Evolutionary conservation across 352 stramenopile species (phyloP).

Genomic region (Pythium graminicola): DNA sequence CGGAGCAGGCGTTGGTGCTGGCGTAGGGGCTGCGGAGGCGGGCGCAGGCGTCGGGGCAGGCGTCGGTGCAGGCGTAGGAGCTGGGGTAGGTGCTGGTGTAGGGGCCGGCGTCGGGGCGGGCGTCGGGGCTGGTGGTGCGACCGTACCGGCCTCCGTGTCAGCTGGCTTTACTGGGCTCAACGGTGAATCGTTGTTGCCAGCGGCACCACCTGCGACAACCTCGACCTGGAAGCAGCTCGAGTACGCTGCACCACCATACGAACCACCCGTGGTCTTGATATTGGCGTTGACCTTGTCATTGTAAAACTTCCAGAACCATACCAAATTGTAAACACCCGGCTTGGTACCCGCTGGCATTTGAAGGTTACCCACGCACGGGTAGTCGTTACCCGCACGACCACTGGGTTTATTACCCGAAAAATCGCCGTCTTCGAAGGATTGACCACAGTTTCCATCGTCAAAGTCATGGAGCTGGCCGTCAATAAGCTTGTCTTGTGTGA

Average conservation of each 20-base stretch:
- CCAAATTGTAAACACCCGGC: constrained; percentile 49
- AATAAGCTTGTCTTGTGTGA: constrained; percentile 49
- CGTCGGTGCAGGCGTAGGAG: constrained; percentile 13
- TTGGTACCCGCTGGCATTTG: constrained; percentile 36
- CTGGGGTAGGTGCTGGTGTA: constrained; percentile 3
- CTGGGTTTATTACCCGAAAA: constrained; percentile 32
- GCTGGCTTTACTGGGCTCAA: constrained; percentile 16
- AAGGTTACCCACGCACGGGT: constrained; percentile 45
- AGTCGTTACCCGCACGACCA: constrained; percentile 41
- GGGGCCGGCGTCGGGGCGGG: constrained; percentile 2
- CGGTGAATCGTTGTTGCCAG: constrained; percentile 6
- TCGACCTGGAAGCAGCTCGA: constrained; percentile 58
- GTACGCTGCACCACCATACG: constrained; percentile 50
- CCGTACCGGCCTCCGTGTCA: constrained; percentile 12
- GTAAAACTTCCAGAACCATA: constrained; percentile 76
- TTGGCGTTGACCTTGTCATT: constrained; percentile 43
- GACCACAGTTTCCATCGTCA: constrained; percentile 58
- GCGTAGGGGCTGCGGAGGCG: neutral
- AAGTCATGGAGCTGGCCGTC: constrained; percentile 62
- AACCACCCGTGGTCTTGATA: constrained; percentile 35
- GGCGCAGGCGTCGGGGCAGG: constrained; percentile 7
- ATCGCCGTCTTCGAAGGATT: constrained; percentile 36
- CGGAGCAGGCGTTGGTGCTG: neutral
- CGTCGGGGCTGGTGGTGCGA: constrained; percentile 2
- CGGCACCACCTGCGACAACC: constrained; percentile 23